Evolutionary conservation across 805 yeast genomes (phyloP).

Genomic region (Lipomyces chichibuensis): DNA sequence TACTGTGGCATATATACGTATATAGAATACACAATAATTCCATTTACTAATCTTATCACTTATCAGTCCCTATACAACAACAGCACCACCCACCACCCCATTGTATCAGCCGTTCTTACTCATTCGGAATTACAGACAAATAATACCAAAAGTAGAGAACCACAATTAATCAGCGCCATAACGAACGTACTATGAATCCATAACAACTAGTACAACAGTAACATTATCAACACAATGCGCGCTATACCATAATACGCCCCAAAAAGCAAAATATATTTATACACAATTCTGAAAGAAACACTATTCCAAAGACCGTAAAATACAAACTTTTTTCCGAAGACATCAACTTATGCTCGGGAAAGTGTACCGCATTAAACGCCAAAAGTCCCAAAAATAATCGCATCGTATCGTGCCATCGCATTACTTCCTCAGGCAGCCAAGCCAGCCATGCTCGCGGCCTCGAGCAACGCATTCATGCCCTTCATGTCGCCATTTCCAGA

Average conservation of each 20-base stretch:
- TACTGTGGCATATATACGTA: too few species aligned
- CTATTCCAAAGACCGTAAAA: background rate
- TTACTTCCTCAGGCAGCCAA: background rate
- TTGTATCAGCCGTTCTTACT: background rate
- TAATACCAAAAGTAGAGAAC: background rate
- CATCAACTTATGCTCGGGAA: background rate
- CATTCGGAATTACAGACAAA: background rate
- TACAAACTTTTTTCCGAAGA: background rate
- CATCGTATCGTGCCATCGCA: background rate
- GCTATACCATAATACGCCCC: background rate
- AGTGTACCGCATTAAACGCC: background rate
- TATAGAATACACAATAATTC: background rate
- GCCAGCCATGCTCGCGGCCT: slow-evolving; percentile 30
- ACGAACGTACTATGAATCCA: background rate
- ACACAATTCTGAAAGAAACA: background rate
- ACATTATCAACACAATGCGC: too few species aligned
- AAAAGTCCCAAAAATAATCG: background rate
- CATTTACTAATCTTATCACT: background rate
- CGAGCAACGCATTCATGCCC: slow-evolving; percentile 29
- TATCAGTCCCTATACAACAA: background rate
- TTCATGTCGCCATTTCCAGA: slow-evolving; percentile 8
- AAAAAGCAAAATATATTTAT: background rate
- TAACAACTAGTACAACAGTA: background rate
- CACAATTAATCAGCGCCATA: background rate
- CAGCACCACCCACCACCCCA: background rate